Base-by-base conservation (phyloP, 23 red algal genomes). In the Gracilariopsis chorda region DNA sequence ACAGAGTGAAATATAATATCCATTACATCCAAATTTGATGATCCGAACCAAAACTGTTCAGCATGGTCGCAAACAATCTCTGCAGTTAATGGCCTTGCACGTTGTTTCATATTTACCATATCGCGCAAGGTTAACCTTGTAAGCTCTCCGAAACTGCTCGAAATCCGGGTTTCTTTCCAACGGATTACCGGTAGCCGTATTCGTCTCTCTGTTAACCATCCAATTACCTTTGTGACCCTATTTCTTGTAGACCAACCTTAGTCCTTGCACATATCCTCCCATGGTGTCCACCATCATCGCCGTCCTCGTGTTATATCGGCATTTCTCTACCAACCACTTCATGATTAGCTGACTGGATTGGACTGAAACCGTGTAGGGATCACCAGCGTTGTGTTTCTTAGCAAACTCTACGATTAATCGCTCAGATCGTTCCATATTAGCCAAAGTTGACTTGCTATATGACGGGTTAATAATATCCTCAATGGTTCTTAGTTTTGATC, bases 1-100 rank as follows among this genome's bases (percentile, higher is more conserved):
- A 58, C 30, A 7, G 77, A 56, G 43, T 60, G 77, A 43, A 82
- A 1, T 16, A 65, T 1, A 33, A 65, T 34, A 14, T 32, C 60
- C 60, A 65, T 34, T 3, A 65, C 1, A 35, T 12, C 23, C 2
- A 24, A 7, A 23, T 12, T 34, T 3, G n/a, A 4, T 4, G 33
- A 81, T 52, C 56, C 56, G 48, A 49, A 86, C 81, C 59, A 86
- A 52, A 67, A 69, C 16, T 27, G 34, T 39, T 86, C 81, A 6
- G 59, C 81, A 32, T 86, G 59, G 23, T 64, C 55, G 45, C 81
- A 86, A 1, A 86, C 29, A n/a, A 68, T 23, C 30, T 51, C 36
- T 7, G 16, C 81, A 13, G 43, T 69, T n/a, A 86, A 4, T 12
- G 81, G 58, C 23, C 56, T 64, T 69, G 59, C 58, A 68, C 29